Percentiles rank a stretch among this genome's conserved stretches.
These are phyloP conservation scores for Bombardia bombarda DNA, from an alignment of 495 filamentous ascomycete species.

Conservation along the genomic window DNA sequence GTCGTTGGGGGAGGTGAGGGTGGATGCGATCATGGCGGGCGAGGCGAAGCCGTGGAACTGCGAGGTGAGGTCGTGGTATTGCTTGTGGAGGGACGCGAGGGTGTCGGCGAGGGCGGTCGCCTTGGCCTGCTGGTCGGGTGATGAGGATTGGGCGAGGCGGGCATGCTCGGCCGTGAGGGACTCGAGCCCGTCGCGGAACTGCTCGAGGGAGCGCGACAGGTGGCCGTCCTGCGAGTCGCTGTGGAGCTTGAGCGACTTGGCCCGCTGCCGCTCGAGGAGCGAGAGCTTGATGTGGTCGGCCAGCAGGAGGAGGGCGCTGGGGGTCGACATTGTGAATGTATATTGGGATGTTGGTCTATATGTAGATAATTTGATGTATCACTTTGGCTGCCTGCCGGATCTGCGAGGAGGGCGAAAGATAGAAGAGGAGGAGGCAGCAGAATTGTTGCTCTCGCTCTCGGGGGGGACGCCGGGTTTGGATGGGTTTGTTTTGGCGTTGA, in stretches of 20 bases:
- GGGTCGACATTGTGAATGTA: conserved; percentile 38
- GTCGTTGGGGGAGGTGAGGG: conserved; percentile 57
- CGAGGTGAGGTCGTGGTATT: conserved; percentile 50
- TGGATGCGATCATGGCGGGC: conserved; percentile 34
- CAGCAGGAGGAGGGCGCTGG: conserved; percentile 62
- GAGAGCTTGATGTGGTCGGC: conserved; percentile 75
- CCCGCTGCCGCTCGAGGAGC: conserved; percentile 80
- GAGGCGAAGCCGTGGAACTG: conserved; percentile 56
- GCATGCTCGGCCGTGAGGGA: too few species aligned
- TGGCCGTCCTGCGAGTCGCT: conserved; percentile 82
- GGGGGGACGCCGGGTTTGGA: background rate
- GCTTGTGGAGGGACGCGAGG: conserved; percentile 45
- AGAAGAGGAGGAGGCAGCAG: too few species aligned
- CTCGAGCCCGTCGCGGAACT: conserved; percentile 75
- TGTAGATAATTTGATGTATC: too few species aligned
- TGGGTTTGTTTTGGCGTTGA: background rate
- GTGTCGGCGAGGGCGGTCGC: conserved; percentile 36
- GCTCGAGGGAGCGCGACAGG: conserved; percentile 81
- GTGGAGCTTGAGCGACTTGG: conserved; percentile 69
- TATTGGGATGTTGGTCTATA: too few species aligned
- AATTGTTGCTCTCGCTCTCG: background rate
- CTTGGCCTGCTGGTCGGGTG: too few species aligned
- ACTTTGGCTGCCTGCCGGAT: too few species aligned
- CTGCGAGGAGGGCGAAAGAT: too few species aligned
- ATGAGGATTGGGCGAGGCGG: too few species aligned